These are phyloP conservation scores for Curvularia eragrostidis DNA, from an alignment of 2,329 filamentous ascomycete species.

Conservation along the genomic window DNA sequence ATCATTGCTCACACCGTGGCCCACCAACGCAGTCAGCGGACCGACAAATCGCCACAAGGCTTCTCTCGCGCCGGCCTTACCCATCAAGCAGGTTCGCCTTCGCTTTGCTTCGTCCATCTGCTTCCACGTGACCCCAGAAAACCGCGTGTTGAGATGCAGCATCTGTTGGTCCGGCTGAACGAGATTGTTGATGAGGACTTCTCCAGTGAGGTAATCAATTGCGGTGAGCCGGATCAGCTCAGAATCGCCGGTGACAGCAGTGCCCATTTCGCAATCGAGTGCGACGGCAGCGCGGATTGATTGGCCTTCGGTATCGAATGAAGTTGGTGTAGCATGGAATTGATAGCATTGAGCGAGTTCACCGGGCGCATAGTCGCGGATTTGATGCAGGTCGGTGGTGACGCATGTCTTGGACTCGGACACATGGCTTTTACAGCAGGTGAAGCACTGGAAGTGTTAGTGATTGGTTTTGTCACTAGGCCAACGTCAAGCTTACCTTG, in stretches of 20 bases:
- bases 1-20: constrained; percentile 56
- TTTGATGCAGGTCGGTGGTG: constrained; percentile 8
- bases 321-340: constrained; percentile 16
- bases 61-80: constrained; percentile 52
- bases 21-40: constrained; percentile 57
- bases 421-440: constrained; percentile 16
- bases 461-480: too few relatives aligned
- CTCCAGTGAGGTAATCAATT: constrained; percentile 58
- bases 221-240: constrained; percentile 62
- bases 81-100: constrained; percentile 49
- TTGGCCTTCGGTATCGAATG: neutral
- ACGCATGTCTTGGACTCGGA: constrained; percentile 18
- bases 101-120: constrained; percentile 51
- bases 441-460: constrained; percentile 15
- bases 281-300: constrained; percentile 46
- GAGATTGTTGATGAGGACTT: constrained; percentile 59
- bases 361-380: constrained; percentile 6
- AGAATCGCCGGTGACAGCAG: constrained; percentile 51
- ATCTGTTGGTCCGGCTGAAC: constrained; percentile 58
- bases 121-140: constrained; percentile 56
- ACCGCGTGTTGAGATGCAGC: constrained; percentile 59
- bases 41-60: constrained; percentile 56
- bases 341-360: constrained; percentile 20
- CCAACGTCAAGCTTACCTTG: neutral
- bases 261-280: constrained; percentile 65